Evolutionary conservation across 2,329 filamentous ascomycete genomes (phyloP), one percentile per base, ranked within the genome.

Genomic region (Clonostachys solani): DNA sequence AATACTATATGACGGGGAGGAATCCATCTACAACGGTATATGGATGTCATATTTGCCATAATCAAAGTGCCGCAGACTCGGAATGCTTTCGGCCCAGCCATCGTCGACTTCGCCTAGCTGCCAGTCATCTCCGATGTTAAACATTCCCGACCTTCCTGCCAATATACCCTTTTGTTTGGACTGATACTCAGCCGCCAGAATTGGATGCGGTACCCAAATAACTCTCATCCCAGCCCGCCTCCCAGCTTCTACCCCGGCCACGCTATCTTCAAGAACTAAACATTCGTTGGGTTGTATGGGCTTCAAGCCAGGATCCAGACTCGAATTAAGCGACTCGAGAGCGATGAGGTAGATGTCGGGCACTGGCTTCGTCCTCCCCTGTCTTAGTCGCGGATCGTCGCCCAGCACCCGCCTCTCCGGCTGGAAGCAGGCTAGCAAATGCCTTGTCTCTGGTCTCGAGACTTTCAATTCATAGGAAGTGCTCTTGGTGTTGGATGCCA

Each of bases 331-430:
- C 0, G 74, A 78, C 58, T 81, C 71, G 42, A 90, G 63, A 1
- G 86, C 86, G 2, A 89, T 64, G 9, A 88, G 63, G 58, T 87
- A 90, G 45, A 90, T 89, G 60, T 90, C 85, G 4, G 86, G 86
- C 9, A 84, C 74, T 2, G 86, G 86, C 61, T 90, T 90, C 2
- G 84, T 85, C 19, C 82, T 64, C 0, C 85, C 84, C 12, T 66
- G 60, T 1, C 73, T 71, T 50, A 89, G 82, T 15, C 85, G 69
- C 2, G 72, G 65, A 54, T 89, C 85, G 54, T 89, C 85, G 3
- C 86, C 86, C 2, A 86, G 62, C 0, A 89, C 75, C 8, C 74
- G 70, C 49, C 81, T 74, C 4, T 74, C 64, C 9, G 68, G 56
- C 4, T 77, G 73, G 54, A 87, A 85, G 8, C 57, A 50, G 40